These are phyloP conservation scores for Dictyostelium firmibasis DNA, from an alignment of 78 protist species.

Conservation along the genomic window DNA sequence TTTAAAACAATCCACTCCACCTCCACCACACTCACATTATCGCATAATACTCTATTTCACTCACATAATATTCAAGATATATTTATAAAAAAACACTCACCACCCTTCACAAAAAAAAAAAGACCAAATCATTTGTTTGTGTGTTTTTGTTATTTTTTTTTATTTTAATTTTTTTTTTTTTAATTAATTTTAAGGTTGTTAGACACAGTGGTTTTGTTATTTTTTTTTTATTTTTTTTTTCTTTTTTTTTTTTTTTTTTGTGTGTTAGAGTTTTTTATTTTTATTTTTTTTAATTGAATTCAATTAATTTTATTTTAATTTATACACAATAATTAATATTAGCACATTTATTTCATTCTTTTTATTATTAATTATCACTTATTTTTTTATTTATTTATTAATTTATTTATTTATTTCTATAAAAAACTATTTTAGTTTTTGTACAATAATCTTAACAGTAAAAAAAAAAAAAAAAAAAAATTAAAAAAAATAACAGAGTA, in stretches of 20 bases:
- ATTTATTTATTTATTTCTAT: too few species aligned
- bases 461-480: conserved; percentile 10
- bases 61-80: too few species aligned
- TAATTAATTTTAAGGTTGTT: not conserved
- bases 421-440: not conserved
- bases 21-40: too few species aligned
- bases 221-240: not conserved
- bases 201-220: not conserved
- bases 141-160: not conserved
- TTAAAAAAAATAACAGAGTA: not conserved
- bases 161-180: not conserved
- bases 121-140: not conserved
- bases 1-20: too few species aligned
- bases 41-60: too few species aligned
- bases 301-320: not conserved
- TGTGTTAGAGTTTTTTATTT: too few species aligned
- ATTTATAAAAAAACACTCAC: not conserved
- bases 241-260: not conserved
- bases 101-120: not conserved
- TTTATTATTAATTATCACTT: not conserved
- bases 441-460: not conserved
- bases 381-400: not conserved
- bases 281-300: not conserved
- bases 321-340: not conserved
- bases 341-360: not conserved